Base-by-base conservation (phyloP, 768 basidiomycete species). In the Suillus tomentosus region DNA sequence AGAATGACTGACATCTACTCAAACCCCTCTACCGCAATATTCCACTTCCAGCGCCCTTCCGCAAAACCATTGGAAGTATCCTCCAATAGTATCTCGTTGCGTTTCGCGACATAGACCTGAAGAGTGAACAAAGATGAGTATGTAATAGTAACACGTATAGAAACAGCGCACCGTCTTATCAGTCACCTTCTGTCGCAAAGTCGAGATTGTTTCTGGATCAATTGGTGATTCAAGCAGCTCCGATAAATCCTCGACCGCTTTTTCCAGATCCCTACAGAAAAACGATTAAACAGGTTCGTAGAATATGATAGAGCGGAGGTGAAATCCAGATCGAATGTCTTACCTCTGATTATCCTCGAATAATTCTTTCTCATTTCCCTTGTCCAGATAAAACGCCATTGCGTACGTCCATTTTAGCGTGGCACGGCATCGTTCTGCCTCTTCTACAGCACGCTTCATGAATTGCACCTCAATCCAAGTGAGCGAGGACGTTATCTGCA, bases 391-490 rank as follows among this genome's bases (percentile, higher is more conserved):
- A 80, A 95, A 99, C 36, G 96, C 96, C 96, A 99, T 98, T 3
- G 95, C 92, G 71, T 99, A 99, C 14, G 96, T 98, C 96, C 97
- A 99, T 78, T 98, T 99, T 64, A 99, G 87, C 45, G 96, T 98
- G 81, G 88, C 92, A 34, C 97, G 87, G 78, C 97, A 93, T 74
- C 89, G 89, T 70, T 90, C 86, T 45, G 93, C 86, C 74, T 91
- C 90, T 72, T 98, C 97, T 5, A 98, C 96, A 1, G 97, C 97
- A 77, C 96, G 96, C 82, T 95, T 95, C 85, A 97, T 96, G 78
- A 99, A 99, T 78, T 99, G 96, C 37, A 88, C 95, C 78, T 99
- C 96, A 69, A 99, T 99, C 97, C 97, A 99, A 2, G 95, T 95
- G 45, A 99, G 79, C 62, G 88, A 84, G 2, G 94, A 95, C 13